These are phyloP conservation scores for Zymoseptoria brevis DNA, from an alignment of 2,329 filamentous ascomycete species.

Conservation along the genomic window DNA sequence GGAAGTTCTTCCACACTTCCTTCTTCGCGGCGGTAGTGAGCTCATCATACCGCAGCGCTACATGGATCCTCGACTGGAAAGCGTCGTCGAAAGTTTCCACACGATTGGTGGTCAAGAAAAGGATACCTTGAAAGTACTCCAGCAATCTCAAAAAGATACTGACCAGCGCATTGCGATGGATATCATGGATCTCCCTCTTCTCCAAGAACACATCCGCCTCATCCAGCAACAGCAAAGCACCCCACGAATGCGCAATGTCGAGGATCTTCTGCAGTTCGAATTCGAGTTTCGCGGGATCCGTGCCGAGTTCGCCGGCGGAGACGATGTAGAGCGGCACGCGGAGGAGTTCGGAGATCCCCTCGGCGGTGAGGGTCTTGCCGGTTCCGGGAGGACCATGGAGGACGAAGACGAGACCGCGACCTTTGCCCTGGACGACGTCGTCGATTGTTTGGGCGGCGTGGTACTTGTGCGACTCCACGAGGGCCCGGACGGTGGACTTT, in stretches of 20 bases:
- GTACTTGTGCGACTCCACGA: conserved; percentile 78
- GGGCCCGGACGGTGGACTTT: conserved; percentile 62
- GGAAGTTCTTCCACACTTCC: conserved; percentile 76
- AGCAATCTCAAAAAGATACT: conserved; percentile 79
- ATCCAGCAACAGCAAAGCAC: conserved; percentile 74
- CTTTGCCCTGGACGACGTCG: conserved; percentile 64
- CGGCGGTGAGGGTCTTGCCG: conserved; percentile 80
- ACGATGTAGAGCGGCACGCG: conserved; percentile 78
- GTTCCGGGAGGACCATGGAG: conserved; percentile 81
- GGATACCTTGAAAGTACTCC: conserved; percentile 86
- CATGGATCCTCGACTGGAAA: conserved; percentile 80
- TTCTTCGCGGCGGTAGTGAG: conserved; percentile 65
- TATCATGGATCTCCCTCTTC: conserved; percentile 72
- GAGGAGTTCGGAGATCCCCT: conserved; percentile 76
- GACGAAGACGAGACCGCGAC: conserved; percentile 73
- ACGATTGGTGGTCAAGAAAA: conserved; percentile 84
- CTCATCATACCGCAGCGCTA: conserved; percentile 72
- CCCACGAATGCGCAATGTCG: conserved; percentile 79
- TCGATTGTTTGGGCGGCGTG: conserved; percentile 75
- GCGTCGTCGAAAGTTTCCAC: conserved; percentile 85
- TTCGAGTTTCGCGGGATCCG: conserved; percentile 66
- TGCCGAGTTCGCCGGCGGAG: conserved; percentile 73
- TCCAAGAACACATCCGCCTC: conserved; percentile 82
- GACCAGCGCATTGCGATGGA: conserved; percentile 77
- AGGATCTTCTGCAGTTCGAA: conserved; percentile 73